phyloP scores from a whole-genome alignment of 108 stramenopile genomes.

The Nannochloropsis salina region DNA sequence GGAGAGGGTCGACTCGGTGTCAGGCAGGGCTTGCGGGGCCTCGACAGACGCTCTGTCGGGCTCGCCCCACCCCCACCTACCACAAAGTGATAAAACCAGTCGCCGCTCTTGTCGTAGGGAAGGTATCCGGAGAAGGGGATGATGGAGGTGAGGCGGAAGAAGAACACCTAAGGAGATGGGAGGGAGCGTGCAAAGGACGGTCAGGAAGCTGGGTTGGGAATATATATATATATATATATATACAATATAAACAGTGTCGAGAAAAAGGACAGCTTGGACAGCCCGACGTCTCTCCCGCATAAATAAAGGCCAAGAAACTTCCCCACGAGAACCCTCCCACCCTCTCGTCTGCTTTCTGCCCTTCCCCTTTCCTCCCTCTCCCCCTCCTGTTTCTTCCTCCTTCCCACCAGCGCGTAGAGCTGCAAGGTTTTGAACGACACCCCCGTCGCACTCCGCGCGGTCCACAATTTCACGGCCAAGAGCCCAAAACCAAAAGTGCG shows the following conservation, averaged over 20 bases:
- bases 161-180: conserved; percentile 51
- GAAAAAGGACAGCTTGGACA: too few relatives aligned
- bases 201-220: not conserved
- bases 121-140: conserved; percentile 94
- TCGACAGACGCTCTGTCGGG: not conserved
- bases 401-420: conserved; percentile 68
- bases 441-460: conserved; percentile 67
- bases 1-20: too few relatives aligned
- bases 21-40: not conserved
- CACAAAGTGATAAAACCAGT: conserved; percentile 64
- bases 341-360: not conserved
- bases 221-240: too few relatives aligned
- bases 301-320: not conserved
- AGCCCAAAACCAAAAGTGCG: conserved; percentile 86
- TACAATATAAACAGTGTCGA: too few relatives aligned
- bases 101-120: conserved; percentile 96
- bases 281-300: not conserved
- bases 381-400: not conserved
- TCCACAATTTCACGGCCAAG: conserved; percentile 79
- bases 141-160: conserved; percentile 86
- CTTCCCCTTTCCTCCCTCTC: not conserved
- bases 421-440: conserved; percentile 90
- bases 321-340: not conserved
- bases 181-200: not conserved
- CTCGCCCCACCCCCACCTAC: not conserved